Evolutionary conservation across 768 basidiomycete genomes (phyloP), one percentile per base, ranked within the genome.

Genomic region (Pleurotus djamor): DNA sequence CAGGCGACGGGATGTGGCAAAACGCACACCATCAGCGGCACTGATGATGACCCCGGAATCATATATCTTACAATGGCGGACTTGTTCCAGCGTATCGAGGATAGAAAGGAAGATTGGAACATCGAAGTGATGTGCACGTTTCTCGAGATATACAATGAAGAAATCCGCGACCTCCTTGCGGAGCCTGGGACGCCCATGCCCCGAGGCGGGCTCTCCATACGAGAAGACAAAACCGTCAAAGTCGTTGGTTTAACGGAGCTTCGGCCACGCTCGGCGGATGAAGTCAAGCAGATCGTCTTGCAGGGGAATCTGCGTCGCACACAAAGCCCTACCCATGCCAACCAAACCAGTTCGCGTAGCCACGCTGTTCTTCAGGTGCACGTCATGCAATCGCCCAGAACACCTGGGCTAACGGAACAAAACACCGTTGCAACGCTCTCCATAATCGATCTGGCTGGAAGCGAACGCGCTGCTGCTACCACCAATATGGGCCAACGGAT

Each of bases 1-100:
- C 36, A 98, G 97, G 97, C 97, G 21, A 98, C 97, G n/a, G 97
- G 97, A n/a, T 98, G 97, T 71, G 97, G 97, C 63, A 99, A 99
- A 75, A 99, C 97, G 4, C 96, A 98, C 73, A 99, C 97, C 16
- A 98, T 99, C 72, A 97, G 94, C 66, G 96, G 96, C 59, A 89
- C 91, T 38, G 88, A 90, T 48, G 69, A 72, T 17, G 91, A 96
- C 70, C 94, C 93, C 14, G 97, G 97, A 34, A 87, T 97, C 66
- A 97, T 98, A 71, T 95, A 98, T 74, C 82, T 94, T 60, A 94
- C 95, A 16, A 98, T 98, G 96, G 87, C 92, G 47, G 96, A 98
- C 73, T 86, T 99, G 63, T 99, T 98, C 72, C 88, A 90, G 66
- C 85, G 89, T 52, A 97, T 99, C 64, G 88, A 94, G 52, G 93